phyloP scores from a whole-genome alignment of 2,329 filamentous ascomycete genomes.

The Venturia effusa region DNA sequence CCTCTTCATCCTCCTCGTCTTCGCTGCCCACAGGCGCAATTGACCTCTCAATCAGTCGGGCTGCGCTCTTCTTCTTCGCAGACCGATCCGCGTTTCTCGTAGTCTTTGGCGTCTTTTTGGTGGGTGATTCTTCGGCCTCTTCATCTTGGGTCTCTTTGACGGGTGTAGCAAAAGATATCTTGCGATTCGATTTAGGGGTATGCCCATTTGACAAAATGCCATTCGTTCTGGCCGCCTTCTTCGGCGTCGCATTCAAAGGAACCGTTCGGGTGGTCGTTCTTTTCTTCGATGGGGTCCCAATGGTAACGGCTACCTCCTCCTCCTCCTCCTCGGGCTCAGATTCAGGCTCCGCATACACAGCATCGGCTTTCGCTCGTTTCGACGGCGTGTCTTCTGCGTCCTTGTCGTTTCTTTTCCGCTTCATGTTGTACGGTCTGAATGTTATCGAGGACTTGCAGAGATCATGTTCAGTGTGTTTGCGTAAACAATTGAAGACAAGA shows the following conservation, averaged over 20 bases:
- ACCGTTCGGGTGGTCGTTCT: conserved; percentile 22
- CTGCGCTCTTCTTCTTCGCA: conserved; percentile 74
- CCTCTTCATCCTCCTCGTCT: conserved; percentile 52
- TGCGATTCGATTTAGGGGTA: conserved; percentile 10
- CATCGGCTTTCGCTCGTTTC: conserved; percentile 6
- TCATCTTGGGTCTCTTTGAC: background rate
- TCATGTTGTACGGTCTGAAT: background rate
- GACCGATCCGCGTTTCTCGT: conserved; percentile 70
- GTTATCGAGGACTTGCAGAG: background rate
- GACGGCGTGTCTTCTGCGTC: conserved; percentile 3
- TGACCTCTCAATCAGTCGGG: conserved; percentile 53
- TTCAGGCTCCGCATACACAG: background rate
- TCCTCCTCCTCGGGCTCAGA: background rate
- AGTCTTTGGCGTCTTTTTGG: conserved; percentile 46
- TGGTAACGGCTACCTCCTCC: background rate
- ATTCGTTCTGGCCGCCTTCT: background rate
- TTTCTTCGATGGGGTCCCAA: conserved; percentile 31
- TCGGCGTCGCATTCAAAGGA: conserved; percentile 14
- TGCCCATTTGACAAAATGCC: background rate
- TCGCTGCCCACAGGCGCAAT: conserved; percentile 47
- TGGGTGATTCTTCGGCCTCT: conserved; percentile 13
- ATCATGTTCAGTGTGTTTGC: background rate
- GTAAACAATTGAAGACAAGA: background rate
- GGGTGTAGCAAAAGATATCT: conserved; percentile 6
- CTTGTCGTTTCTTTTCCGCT: conserved; percentile 7